Conservation (phyloP, 495 filamentous ascomycete species). For the Choiromyces venosus region DNA sequence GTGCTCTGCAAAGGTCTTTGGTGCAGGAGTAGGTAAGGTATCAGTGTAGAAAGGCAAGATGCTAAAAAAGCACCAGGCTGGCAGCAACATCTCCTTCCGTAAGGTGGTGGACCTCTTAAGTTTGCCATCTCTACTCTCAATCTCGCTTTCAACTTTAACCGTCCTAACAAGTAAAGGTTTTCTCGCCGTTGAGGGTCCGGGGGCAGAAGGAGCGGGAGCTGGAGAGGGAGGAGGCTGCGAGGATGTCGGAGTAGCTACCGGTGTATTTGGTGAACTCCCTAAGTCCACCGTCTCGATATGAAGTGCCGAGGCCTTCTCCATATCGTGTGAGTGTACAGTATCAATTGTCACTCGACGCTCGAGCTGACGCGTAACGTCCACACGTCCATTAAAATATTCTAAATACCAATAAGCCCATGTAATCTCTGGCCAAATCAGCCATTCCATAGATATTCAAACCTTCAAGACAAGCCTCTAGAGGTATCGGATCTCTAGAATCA, state of each 20-base stretch:
- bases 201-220: slow-evolving; percentile 42
- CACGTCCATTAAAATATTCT: slow-evolving; percentile 86
- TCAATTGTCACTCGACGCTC: slow-evolving; percentile 56
- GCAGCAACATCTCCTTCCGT: slow-evolving; percentile 84
- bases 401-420: slow-evolving; percentile 18
- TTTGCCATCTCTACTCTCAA: slow-evolving; percentile 44
- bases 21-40: slow-evolving; percentile 31
- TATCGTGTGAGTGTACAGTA: slow-evolving; percentile 52
- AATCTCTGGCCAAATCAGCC: not conserved
- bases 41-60: slow-evolving; percentile 38
- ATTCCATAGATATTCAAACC: slow-evolving; percentile 24
- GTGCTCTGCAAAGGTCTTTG: slow-evolving; percentile 54
- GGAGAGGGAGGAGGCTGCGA: slow-evolving; percentile 47
- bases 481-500: slow-evolving; percentile 59
- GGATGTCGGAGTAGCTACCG: slow-evolving; percentile 38
- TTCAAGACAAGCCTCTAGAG: slow-evolving; percentile 84
- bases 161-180: slow-evolving; percentile 38
- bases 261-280: slow-evolving; percentile 35
- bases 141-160: slow-evolving; percentile 43
- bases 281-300: slow-evolving; percentile 62
- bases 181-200: slow-evolving; percentile 37
- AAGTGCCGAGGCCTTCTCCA: slow-evolving; percentile 48
- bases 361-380: slow-evolving; percentile 81
- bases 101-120: slow-evolving; percentile 49
- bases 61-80: slow-evolving; percentile 92